phyloP scores from a whole-genome alignment of 2,329 filamentous ascomycete genomes.

The Fusarium algeriense region DNA sequence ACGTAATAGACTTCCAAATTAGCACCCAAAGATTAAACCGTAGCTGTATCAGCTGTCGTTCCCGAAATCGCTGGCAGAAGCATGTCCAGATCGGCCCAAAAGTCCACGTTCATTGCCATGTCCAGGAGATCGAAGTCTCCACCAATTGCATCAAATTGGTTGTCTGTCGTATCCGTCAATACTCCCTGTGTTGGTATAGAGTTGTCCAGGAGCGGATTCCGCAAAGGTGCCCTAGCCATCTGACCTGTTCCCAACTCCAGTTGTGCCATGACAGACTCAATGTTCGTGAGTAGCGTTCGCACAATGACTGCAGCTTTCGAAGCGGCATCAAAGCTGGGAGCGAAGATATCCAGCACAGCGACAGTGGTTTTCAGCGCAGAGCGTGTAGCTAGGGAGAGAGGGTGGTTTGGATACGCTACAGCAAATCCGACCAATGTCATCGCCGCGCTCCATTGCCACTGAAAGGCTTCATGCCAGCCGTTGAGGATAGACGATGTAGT shows the following conservation, averaged over 20 bases:
- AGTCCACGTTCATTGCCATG: conserved; percentile 24
- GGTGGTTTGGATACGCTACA: not conserved
- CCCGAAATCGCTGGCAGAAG: not conserved
- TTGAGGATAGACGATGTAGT: not conserved
- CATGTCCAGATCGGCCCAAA: conserved; percentile 17
- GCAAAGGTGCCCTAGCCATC: accelerated
- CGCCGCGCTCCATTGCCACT: conserved; percentile 22
- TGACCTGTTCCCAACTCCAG: not conserved
- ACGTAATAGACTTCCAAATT: too few relatives aligned
- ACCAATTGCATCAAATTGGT: conserved; percentile 2
- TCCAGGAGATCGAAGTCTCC: conserved; percentile 18
- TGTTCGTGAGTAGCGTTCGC: conserved; percentile 8
- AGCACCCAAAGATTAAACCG: not conserved
- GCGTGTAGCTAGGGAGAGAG: not conserved
- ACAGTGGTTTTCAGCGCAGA: not conserved
- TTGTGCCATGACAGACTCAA: conserved; percentile 17
- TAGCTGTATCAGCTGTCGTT: not conserved
- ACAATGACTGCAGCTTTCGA: conserved; percentile 3
- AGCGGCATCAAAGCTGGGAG: conserved; percentile 14
- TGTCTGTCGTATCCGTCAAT: too few relatives aligned
- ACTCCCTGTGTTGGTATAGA: too few relatives aligned
- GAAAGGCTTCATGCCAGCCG: conserved; percentile 22
- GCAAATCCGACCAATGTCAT: conserved; percentile 16
- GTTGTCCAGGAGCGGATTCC: not conserved
- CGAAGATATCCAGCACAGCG: conserved; percentile 4